Percentiles rank a stretch among this genome's conserved stretches.
Evolutionary conservation across 192 early-diverging fungal genomes (phyloP).

Genomic region (Linnemannia hyalina): DNA sequence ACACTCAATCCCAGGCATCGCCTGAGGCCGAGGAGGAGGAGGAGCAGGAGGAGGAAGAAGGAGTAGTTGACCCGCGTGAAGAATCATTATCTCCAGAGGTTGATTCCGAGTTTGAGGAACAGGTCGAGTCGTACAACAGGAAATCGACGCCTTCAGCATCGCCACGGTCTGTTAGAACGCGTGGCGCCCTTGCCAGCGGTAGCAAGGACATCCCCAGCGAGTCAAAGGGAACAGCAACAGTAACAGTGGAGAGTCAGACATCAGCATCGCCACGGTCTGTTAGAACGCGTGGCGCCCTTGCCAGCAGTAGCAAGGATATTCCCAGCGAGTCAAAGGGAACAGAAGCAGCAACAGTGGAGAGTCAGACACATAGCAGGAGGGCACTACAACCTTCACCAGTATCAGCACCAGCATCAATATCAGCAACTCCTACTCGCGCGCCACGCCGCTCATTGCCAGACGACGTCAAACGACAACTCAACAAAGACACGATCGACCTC

Average conservation of each 20-base stretch:
- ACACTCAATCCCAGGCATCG: neutral
- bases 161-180: neutral
- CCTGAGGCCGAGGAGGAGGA: neutral
- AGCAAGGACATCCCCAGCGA: too few species aligned
- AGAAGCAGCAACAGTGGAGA: neutral
- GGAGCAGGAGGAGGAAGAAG: neutral
- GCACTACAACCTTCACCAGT: neutral
- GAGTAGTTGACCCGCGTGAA: neutral
- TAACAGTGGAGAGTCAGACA: too few species aligned
- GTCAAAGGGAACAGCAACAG: neutral
- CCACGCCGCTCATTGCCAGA: neutral
- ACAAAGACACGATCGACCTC: neutral
- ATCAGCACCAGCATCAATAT: too few species aligned
- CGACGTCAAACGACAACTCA: neutral
- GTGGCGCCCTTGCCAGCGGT: neutral
- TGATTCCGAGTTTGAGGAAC: neutral
- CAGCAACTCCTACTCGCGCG: too few species aligned
- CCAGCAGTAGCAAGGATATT: too few species aligned
- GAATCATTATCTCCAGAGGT: neutral
- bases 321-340: neutral
- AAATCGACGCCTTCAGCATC: neutral
- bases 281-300: neutral
- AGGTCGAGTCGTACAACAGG: neutral
- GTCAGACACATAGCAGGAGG: neutral
- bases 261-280: neutral